Conservation (phyloP, 192 early-diverging fungal genomes). For the Polychytrium aggregatum region DNA sequence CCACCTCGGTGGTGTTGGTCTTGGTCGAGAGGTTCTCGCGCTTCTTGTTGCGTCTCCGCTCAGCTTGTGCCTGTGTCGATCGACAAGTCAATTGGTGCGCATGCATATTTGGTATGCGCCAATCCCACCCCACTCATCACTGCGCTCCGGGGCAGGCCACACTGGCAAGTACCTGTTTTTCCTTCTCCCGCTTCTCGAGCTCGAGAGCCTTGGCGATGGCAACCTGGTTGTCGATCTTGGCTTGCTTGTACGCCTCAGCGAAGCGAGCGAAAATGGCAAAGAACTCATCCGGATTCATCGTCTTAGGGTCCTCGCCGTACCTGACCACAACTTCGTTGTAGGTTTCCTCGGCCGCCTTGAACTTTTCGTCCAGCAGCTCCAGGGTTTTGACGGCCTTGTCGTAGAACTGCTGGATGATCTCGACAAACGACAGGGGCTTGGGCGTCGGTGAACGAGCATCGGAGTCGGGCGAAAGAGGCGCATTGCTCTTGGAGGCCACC, state of each 20-base stretch:
- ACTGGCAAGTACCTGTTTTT: slow-evolving; percentile 12
- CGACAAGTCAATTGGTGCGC: slow-evolving; percentile 38
- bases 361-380: slow-evolving; percentile 15
- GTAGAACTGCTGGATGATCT: slow-evolving; percentile 20
- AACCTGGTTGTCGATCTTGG: slow-evolving; percentile 30
- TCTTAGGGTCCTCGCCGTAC: slow-evolving; percentile 40
- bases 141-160: neutral
- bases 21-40: neutral
- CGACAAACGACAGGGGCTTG: slow-evolving; percentile 7
- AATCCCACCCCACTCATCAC: neutral
- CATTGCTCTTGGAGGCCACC: slow-evolving; percentile 3
- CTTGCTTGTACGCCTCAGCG: slow-evolving; percentile 15
- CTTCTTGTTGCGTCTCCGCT: slow-evolving; percentile 2
- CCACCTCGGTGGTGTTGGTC: neutral
- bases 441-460: neutral
- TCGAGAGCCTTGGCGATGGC: slow-evolving; percentile 26
- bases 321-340: slow-evolving; percentile 22
- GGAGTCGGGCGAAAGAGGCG: slow-evolving; percentile 3
- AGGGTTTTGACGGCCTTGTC: slow-evolving; percentile 15
- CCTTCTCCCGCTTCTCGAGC: slow-evolving; percentile 29
- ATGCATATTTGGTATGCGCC: slow-evolving; percentile 1
- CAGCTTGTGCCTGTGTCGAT: slow-evolving; percentile 25
- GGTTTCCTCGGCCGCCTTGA: slow-evolving; percentile 25
- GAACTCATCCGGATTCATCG: slow-evolving; percentile 38
- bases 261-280: slow-evolving; percentile 36